These are phyloP conservation scores for Eutypella sp. DNA, from an alignment of 2,329 filamentous ascomycete genomes.

Conservation along the genomic window DNA sequence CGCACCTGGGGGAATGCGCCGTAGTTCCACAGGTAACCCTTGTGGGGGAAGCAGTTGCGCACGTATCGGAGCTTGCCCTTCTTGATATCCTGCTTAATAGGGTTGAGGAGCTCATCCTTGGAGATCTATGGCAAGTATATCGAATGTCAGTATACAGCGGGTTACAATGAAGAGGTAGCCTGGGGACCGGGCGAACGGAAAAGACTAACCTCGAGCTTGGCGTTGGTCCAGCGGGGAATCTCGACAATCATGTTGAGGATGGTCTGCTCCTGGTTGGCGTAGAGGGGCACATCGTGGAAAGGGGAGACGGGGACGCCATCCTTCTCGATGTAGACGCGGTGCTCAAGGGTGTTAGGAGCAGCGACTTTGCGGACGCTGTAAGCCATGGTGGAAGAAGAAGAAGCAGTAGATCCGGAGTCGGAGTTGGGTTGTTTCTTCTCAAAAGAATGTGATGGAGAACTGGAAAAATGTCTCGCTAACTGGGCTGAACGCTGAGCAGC, in stretches of 20 bases:
- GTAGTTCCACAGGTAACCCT: conserved; percentile 99
- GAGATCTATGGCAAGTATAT: conserved; percentile 63
- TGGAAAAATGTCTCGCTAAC: conserved; percentile 51
- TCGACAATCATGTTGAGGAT: conserved; percentile 99
- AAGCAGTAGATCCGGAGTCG: no score
- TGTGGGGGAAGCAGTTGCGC: conserved; percentile 99
- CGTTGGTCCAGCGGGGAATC: conserved; percentile 99
- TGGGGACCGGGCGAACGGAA: conserved; percentile 5
- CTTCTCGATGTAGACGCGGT: conserved; percentile 97
- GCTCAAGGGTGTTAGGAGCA: conserved; percentile 88
- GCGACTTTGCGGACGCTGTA: conserved; percentile 81
- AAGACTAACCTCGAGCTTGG: conserved; percentile 89
- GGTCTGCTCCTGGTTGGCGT: conserved; percentile 92
- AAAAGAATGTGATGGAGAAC: conserved; percentile 24
- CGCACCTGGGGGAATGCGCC: conserved; percentile 94
- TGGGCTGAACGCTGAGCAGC: conserved; percentile 47
- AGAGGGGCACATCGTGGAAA: conserved; percentile 98
- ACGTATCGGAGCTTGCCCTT: conserved; percentile 99
- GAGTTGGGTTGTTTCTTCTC: conserved; percentile 10
- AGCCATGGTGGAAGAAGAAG: conserved; percentile 45
- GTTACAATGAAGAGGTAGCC: not conserved
- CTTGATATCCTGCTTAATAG: conserved; percentile 99
- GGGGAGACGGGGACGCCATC: conserved; percentile 90
- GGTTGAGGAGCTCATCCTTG: conserved; percentile 97
- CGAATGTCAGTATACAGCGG: conserved; percentile 2